These are phyloP conservation scores for Trametes gibbosa DNA, from an alignment of 768 basidiomycete species.

Conservation along the genomic window DNA sequence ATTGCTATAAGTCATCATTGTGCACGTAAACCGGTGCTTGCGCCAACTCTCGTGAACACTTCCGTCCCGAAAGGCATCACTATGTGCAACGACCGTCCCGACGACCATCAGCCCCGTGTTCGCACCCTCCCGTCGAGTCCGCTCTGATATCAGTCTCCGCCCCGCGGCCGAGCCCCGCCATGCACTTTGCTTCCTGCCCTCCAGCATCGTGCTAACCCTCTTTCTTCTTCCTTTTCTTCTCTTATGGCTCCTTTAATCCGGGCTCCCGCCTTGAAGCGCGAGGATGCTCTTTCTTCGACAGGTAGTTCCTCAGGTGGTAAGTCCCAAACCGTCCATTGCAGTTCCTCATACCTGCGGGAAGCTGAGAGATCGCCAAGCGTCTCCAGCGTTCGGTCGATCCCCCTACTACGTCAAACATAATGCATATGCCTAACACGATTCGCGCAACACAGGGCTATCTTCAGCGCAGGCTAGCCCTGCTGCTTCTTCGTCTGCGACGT, in stretches of 20 bases:
- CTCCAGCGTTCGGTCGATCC: neutral
- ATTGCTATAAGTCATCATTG: neutral
- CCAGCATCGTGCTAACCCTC: slow-evolving; percentile 9
- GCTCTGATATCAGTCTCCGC: slow-evolving; percentile 4
- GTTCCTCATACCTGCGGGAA: neutral
- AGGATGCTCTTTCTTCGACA: slow-evolving; percentile 12
- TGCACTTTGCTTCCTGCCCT: slow-evolving; percentile 16
- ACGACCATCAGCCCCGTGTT: slow-evolving; percentile 15
- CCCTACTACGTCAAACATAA: neutral
- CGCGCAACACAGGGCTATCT: neutral
- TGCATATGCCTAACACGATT: neutral
- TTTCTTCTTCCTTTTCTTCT: slow-evolving; percentile 3
- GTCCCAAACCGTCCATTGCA: neutral
- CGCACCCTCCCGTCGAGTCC: neutral
- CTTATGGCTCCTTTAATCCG: slow-evolving; percentile 16
- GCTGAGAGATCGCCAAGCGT: neutral
- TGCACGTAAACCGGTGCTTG: neutral
- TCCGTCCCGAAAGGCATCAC: slow-evolving; percentile 2
- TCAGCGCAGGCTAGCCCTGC: slow-evolving; percentile 20
- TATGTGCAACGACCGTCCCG: slow-evolving; percentile 12
- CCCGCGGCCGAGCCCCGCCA: neutral
- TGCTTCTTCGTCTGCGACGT: slow-evolving; percentile 13
- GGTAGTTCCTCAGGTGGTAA: slow-evolving; percentile 16
- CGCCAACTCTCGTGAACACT: slow-evolving; percentile 6
- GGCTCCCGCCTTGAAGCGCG: slow-evolving; percentile 18